Evolutionary conservation across 768 basidiomycete genomes (phyloP), one percentile per base, ranked within the genome.

Genomic region (Leccinum longicurvipes): DNA sequence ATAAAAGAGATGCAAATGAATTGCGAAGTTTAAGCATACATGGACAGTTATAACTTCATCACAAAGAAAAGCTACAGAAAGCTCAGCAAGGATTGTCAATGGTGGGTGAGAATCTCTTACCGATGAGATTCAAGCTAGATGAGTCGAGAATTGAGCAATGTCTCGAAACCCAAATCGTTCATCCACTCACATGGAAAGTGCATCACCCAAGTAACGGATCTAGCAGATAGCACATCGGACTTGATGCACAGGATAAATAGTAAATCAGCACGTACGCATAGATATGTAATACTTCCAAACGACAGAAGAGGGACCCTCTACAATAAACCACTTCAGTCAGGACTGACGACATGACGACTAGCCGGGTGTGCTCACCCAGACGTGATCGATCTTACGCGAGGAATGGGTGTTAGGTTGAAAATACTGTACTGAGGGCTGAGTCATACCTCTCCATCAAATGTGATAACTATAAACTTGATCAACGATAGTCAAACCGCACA

Each of bases 121-220:
- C 27, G 10, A 56, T 32, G 34, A 59, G 36, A 24, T 56, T 59
- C 55, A 64, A 39, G 28, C 65, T 66, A 41, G 8, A 42, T 3
- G 1, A 7, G 1, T 29, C 23, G 9, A 17, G 10, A 14, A 17
- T 50, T 54, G 3, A 50, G 50, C 45, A 8, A 15, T 21, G 6
- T 52, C 23, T n/a, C 1, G 4, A 44, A 29, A 57, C 15, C n/a
- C 5, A 6, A 23, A 6, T 6, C 1, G 29, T n/a, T 3, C 3
- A 25, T 27, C 46, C 12, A 21, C 65, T 57, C 21, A 66, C 65
- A 62, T 60, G 23, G 47, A 53, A 25, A 67, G 17, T 6, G 29
- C 50, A 39, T 67, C 52, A n/a, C 65, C 65, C 1, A 67, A 42
- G n/a, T 65, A 66, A 7, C 66, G 66, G n/a, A 66, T 67, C 65